A percentile compares a stretch with the other conserved stretches of the same genome.
Conservation (phyloP, 176 grass and related monocot species). For the Zoysia pacifica region DNA sequence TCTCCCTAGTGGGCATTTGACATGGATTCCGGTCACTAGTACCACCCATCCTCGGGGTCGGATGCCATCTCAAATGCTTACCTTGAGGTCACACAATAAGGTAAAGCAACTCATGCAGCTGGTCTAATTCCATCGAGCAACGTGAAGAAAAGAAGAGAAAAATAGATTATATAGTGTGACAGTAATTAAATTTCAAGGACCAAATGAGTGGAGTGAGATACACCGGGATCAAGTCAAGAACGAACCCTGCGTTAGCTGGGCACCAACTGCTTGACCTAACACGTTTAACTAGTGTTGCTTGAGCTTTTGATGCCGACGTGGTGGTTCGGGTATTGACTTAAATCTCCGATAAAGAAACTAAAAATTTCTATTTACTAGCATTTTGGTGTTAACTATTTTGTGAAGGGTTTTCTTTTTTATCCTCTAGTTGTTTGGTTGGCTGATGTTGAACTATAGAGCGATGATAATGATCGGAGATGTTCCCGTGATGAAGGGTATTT, state of each 20-base stretch:
- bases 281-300: neutral
- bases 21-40: conserved; percentile 44
- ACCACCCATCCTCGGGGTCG: neutral
- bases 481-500: conserved; percentile 20
- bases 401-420: conserved; percentile 20
- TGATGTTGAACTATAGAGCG: neutral
- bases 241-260: conserved; percentile 55
- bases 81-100: neutral
- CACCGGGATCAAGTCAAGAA: conserved; percentile 78
- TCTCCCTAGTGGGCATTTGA: conserved; percentile 57
- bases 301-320: conserved; percentile 39
- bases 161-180: conserved; percentile 42
- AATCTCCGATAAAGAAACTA: conserved; percentile 33
- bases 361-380: conserved; percentile 16
- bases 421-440: no score
- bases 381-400: conserved; percentile 27
- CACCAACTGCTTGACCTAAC: neutral
- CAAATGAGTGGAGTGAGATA: conserved; percentile 5
- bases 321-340: conserved; percentile 94
- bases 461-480: conserved; percentile 2
- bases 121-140: neutral
- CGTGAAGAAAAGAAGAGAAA: neutral
- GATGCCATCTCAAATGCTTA: conserved; percentile 59
- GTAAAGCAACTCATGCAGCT: neutral
- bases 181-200: conserved; percentile 32